A percentile compares a stretch with the other conserved stretches of the same genome.
Evolutionary conservation across 73 alveolate species (phyloP).

Genomic region (Urostyla sp.): DNA sequence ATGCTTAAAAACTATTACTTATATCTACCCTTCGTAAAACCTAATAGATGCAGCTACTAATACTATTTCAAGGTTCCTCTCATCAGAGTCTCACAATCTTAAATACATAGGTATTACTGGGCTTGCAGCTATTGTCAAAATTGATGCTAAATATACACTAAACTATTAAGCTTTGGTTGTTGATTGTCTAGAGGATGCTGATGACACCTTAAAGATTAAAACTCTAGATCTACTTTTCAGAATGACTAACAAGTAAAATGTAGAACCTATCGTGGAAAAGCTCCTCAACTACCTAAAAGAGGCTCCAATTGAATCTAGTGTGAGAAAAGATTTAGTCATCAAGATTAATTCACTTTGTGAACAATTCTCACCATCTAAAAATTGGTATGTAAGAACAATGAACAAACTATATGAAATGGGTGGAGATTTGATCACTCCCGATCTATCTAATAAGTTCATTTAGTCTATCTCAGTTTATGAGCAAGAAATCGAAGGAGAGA

Average conservation of each 20-base stretch:
- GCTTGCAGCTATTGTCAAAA: constrained; percentile 89
- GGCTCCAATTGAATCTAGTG: constrained; percentile 86
- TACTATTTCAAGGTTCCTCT: constrained; percentile 91
- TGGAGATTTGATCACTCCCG: constrained; percentile 90
- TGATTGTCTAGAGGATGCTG: constrained; percentile 98
- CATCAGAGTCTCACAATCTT: constrained; percentile 90
- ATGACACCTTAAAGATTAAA: constrained; percentile 96
- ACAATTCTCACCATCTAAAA: constrained; percentile 88
- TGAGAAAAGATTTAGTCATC: constrained; percentile 85
- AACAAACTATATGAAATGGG: constrained; percentile 90
- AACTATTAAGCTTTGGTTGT: constrained; percentile 96
- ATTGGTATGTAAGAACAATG: constrained; percentile 95
- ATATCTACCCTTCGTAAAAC: constrained; percentile 89
- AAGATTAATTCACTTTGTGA: constrained; percentile 90
- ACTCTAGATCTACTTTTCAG: constrained; percentile 95
- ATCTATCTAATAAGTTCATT: constrained; percentile 82
- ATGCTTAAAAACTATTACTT: constrained; percentile 95
- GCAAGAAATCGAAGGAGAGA: constrained; percentile 84
- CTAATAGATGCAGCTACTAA: constrained; percentile 94
- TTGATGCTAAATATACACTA: constrained; percentile 94
- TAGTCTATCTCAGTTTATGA: constrained; percentile 89
- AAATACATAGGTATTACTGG: constrained; percentile 97
- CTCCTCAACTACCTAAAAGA: constrained; percentile 87
- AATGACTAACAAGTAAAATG: constrained; percentile 97
- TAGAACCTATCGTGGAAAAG: constrained; percentile 95